Conservation (phyloP, 164 flowering plant genomes). For the Saururus chinensis region DNA sequence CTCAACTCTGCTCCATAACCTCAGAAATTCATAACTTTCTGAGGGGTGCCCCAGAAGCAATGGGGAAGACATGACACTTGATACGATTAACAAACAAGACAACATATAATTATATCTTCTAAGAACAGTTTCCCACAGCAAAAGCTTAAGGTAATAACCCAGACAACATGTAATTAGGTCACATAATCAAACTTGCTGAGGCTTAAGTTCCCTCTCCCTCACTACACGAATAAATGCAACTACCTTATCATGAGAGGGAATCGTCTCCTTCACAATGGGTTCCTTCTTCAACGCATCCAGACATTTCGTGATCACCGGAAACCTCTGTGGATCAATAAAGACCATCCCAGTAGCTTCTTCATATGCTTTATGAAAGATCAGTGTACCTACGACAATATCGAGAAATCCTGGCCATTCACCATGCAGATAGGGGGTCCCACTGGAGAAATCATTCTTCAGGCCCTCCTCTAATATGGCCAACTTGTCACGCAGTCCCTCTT, state of each 20-base stretch:
- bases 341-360: not conserved
- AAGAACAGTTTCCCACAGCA: too few relatives aligned
- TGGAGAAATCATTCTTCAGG: conserved; percentile 4
- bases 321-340: not conserved
- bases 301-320: not conserved
- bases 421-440: conserved; percentile 2
- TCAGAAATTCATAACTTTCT: conserved; percentile 43
- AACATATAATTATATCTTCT: too few relatives aligned
- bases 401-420: conserved; percentile 4
- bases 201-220: not conserved
- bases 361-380: not conserved
- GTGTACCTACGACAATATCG: conserved; percentile 3
- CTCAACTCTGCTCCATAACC: conserved; percentile 74
- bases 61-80: too few relatives aligned
- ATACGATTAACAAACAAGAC: too few relatives aligned
- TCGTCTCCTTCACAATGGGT: conserved; percentile 3
- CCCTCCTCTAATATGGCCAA: conserved; percentile 20
- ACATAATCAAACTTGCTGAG: not conserved
- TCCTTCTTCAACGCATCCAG: not conserved
- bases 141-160: too few relatives aligned
- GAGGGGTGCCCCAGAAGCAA: conserved; percentile 49
- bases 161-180: too few relatives aligned
- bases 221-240: not conserved
- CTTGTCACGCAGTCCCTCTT: conserved; percentile 12
- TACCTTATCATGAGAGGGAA: not conserved